Conservation (phyloP, 2,329 filamentous ascomycete species). For the Orbilia javanica region DNA sequence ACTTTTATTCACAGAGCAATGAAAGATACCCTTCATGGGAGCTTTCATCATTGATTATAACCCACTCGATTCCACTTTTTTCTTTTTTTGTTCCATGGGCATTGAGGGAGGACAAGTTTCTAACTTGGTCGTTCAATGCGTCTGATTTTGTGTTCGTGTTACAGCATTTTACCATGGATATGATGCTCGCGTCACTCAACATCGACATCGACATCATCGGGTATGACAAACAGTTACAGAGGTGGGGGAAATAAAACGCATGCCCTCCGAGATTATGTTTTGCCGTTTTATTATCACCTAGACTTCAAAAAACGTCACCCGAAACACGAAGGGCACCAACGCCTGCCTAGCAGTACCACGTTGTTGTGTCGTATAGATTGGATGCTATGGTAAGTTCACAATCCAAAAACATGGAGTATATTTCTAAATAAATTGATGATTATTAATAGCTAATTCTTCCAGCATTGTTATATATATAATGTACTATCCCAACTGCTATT, state of each 20-base stretch:
- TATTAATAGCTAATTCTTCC: background rate
- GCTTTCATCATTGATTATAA: slow-evolving; percentile 15
- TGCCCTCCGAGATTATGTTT: background rate
- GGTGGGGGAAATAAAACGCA: slow-evolving; percentile 52
- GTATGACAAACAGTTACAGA: slow-evolving; percentile 63
- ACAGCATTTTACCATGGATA: slow-evolving; percentile 65
- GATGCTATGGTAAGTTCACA: background rate
- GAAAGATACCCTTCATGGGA: slow-evolving; percentile 38
- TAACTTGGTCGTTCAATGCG: slow-evolving; percentile 56
- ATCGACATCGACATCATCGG: slow-evolving; percentile 65
- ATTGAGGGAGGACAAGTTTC: slow-evolving; percentile 55
- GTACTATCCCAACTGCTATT: background rate
- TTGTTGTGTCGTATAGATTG: background rate
- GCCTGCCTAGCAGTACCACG: background rate
- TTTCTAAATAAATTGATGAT: no score
- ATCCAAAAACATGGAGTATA: background rate
- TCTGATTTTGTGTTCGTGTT: slow-evolving; percentile 44
- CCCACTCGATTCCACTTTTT: background rate
- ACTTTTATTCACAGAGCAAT: background rate
- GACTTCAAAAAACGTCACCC: background rate
- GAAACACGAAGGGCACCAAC: background rate
- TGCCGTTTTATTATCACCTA: background rate
- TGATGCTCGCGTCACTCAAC: slow-evolving; percentile 65
- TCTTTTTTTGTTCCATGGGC: background rate
- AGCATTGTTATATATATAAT: background rate